A percentile compares a stretch with the other conserved stretches of the same genome.
Conservation (phyloP, 371 early-diverging fungal species). For the Basidiobolus meristosporus region DNA sequence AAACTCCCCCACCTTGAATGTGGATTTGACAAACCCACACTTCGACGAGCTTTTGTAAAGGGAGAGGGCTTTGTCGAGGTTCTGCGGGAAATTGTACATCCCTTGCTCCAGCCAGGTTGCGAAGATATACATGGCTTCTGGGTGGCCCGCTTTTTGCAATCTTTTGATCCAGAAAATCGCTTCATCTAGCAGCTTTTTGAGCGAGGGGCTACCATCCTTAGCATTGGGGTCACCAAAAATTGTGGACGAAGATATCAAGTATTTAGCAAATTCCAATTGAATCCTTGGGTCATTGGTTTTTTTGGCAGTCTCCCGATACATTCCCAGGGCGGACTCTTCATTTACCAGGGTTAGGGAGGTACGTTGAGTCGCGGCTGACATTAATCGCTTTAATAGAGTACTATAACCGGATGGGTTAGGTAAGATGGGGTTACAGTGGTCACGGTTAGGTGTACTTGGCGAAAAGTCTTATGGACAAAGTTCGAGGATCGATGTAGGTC, state of each 20-base stretch:
- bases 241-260: too few species aligned
- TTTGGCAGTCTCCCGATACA: neutral
- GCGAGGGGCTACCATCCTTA: too few species aligned
- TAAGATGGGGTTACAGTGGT: too few species aligned
- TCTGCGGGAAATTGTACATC: constrained; percentile 24
- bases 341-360: constrained; percentile 1
- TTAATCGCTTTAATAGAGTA: too few species aligned
- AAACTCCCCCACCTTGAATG: constrained; percentile 7
- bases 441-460: too few species aligned
- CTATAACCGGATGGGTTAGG: too few species aligned
- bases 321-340: neutral
- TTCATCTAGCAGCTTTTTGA: too few species aligned
- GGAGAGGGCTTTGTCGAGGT: constrained; percentile 19
- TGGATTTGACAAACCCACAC: constrained; percentile 15
- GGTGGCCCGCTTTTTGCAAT: constrained; percentile 28
- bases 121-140: constrained; percentile 48
- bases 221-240: too few species aligned
- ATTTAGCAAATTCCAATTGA: constrained; percentile 1
- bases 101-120: constrained; percentile 49
- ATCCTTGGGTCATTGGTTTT: neutral
- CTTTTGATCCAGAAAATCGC: constrained; percentile 41
- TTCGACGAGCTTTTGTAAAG: constrained; percentile 13
- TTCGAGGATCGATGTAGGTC: too few species aligned
- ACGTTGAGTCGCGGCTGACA: constrained; percentile 21
- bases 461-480: too few species aligned